Evolutionary conservation across 139 green algal species (phyloP).

Genomic region (Micractinium sp.): DNA sequence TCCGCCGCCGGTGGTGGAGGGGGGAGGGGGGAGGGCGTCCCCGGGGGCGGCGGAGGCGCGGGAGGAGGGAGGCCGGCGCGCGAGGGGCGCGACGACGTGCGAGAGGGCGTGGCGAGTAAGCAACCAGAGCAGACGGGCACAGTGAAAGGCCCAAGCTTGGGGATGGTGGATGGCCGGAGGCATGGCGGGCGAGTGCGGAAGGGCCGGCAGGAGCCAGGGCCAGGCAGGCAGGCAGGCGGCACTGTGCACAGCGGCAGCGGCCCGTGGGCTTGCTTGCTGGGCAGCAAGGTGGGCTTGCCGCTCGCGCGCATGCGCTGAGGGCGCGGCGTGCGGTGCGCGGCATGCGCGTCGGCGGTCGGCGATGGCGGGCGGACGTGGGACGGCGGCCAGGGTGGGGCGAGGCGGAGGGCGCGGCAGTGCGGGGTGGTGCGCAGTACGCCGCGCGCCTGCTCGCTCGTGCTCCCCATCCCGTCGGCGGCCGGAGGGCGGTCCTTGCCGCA

Average conservation of each 20-base stretch:
- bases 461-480: neutral
- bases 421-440: neutral
- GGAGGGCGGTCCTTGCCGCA: conserved; percentile 19
- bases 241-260: too few relatives aligned
- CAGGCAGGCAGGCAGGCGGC: too few relatives aligned
- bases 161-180: neutral
- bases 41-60: neutral
- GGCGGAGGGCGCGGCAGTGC: too few relatives aligned
- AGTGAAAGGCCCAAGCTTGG: too few relatives aligned
- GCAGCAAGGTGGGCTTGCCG: too few relatives aligned
- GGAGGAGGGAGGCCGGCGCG: too few relatives aligned
- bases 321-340: neutral
- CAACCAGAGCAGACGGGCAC: too few relatives aligned
- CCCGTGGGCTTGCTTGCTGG: neutral
- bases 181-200: neutral
- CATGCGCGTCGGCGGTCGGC: neutral
- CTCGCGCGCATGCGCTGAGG: neutral
- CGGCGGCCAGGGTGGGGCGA: neutral
- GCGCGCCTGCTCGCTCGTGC: neutral
- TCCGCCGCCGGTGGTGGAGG: neutral
- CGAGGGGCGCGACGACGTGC: too few relatives aligned
- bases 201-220: neutral
- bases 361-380: neutral
- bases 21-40: neutral
- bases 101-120: too few relatives aligned